Base-by-base conservation (phyloP, 805 yeast genomes). In the Suhomyces sp. region DNA sequence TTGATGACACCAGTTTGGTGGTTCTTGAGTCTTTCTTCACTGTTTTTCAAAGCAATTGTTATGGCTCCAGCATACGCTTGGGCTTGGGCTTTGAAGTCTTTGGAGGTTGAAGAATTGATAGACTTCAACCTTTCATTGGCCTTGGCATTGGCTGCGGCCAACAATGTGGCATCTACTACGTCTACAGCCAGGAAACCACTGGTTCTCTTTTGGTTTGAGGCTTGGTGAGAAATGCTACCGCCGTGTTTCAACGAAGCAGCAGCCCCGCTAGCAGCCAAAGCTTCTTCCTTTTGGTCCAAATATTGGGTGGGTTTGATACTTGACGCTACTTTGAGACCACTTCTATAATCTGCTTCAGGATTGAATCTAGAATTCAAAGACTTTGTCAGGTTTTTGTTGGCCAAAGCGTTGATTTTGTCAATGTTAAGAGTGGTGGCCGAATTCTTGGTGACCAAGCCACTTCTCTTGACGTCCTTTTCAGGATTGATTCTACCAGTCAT, bases 31-130 rank as follows among this genome's bases (percentile, higher is more conserved):
- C 93, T 79, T 64, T 81, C 83, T 47, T 80, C 81, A 45, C 80
- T 75, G 60, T 83, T 83, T 55, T 80, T 79, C 64, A 87, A 87
- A 2, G 97, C 97, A 55, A 87, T 72, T 27, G 85, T 84, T 49
- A 86, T 77, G 2, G 97, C 97, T 57, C 80, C 80, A 56, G 83
- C 82, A 71, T 89, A 89, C 63, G 73, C 78, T 44, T 79, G 83
- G 15, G 81, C 81, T 67, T 65, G 78, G 58, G 59, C 75, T 66
- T 57, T 74, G 66, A 64, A 76, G 58, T 64, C 72, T 41, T 54
- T 59, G 5, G 69, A 68, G 21, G 57, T 46, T 3, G 62, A 52
- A n/a, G 61, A 55, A 45, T 61, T 62, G 49, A 75, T 54, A 2
- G 71, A 57, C 47, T 66, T 58, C 55, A 75, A 64, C 44, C 77